Percentiles rank a stretch among this genome's conserved stretches.
Conservation (phyloP, 768 basidiomycete species). For the Boletellus ananas region DNA sequence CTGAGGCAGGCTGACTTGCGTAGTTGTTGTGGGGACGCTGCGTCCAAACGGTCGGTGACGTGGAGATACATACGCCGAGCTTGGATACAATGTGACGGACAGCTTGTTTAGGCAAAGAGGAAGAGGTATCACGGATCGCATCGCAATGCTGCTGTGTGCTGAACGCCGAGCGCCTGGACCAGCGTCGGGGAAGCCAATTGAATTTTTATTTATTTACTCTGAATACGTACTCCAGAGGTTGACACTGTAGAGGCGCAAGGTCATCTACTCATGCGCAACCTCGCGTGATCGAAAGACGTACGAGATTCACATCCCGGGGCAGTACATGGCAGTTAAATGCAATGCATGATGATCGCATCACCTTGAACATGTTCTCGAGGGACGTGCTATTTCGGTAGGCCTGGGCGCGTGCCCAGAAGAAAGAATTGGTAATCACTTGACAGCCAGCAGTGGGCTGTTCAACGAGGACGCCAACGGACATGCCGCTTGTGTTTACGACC, state of each 20-base stretch:
- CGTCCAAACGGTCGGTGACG: slow-evolving; percentile 35
- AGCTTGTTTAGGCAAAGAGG: slow-evolving; percentile 31
- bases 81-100: slow-evolving; percentile 47
- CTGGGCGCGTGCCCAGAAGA: too few relatives aligned
- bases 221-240: slow-evolving; percentile 23
- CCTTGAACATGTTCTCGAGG: too few relatives aligned
- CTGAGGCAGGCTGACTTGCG: slow-evolving; percentile 40
- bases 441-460: slow-evolving; percentile 40
- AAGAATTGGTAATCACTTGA: too few relatives aligned
- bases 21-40: slow-evolving; percentile 41
- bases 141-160: slow-evolving; percentile 29
- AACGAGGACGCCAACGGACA: too few relatives aligned
- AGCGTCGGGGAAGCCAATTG: slow-evolving; percentile 30
- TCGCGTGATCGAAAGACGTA: slow-evolving; percentile 11
- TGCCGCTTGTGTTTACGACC: too few relatives aligned
- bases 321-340: background rate
- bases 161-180: slow-evolving; percentile 11
- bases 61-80: slow-evolving; percentile 37
- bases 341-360: slow-evolving; percentile 8
- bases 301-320: slow-evolving; percentile 27
- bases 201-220: background rate
- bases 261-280: background rate
- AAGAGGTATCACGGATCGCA: slow-evolving; percentile 7
- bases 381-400: too few relatives aligned
- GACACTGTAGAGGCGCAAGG: slow-evolving; percentile 14